Evolutionary conservation across 306 rosid genomes (phyloP).

Genomic region (Cucurbita pepo): DNA sequence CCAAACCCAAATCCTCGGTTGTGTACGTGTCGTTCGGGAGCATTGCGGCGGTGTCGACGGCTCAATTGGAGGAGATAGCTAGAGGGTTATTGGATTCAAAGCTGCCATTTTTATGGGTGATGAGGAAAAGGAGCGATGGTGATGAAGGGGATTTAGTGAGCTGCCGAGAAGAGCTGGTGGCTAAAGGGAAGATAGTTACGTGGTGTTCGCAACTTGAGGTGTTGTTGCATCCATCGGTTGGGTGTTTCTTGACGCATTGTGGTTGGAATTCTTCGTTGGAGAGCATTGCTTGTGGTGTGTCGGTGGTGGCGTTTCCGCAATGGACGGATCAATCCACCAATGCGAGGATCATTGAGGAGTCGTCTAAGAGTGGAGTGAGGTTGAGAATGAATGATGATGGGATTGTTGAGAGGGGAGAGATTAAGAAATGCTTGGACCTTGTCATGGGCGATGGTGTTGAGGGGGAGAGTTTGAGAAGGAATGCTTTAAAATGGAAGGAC

Average conservation of each 20-base stretch:
- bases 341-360: conserved; percentile 5
- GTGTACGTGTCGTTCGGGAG: conserved; percentile 12
- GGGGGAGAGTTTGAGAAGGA: conserved; percentile 10
- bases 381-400: background rate
- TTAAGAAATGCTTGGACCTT: conserved; percentile 9
- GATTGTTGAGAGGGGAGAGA: conserved; percentile 3
- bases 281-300: conserved; percentile 2
- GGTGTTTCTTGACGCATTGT: conserved; percentile 5
- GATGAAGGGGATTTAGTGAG: background rate
- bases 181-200: background rate
- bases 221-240: background rate
- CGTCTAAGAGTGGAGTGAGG: background rate
- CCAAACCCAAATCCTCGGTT: background rate
- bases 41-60: background rate
- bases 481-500: conserved; percentile 20
- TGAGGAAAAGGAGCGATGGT: background rate
- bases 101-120: conserved; percentile 23
- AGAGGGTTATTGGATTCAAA: conserved; percentile 30
- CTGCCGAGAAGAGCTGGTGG: conserved; percentile 3
- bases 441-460: conserved; percentile 4
- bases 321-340: conserved; percentile 9
- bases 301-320: conserved; percentile 10
- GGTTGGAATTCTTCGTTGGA: conserved; percentile 12
- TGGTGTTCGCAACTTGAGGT: conserved; percentile 11
- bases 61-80: conserved; percentile 47